Conservation (phyloP, 352 stramenopile genomes). For the Globisporangium ultimum region DNA sequence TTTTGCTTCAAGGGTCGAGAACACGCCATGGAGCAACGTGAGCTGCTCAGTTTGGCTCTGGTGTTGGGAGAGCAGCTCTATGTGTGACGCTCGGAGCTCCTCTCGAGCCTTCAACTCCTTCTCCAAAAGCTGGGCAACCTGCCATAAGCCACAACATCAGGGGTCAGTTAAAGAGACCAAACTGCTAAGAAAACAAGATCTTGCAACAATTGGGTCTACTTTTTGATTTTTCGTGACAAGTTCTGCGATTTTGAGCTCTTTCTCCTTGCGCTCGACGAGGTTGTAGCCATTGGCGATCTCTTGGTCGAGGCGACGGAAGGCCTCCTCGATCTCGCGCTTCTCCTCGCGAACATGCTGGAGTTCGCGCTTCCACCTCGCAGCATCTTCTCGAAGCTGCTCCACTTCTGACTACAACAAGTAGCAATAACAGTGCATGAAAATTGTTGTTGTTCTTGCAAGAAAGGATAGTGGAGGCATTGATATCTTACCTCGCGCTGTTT, state of each 20-base stretch:
- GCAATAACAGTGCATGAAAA: background rate
- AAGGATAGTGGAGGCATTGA: background rate
- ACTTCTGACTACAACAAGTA: constrained; percentile 15
- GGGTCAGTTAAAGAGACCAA: too few relatives aligned
- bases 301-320: constrained; percentile 49
- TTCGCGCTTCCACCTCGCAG: constrained; percentile 24
- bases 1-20: constrained; percentile 37
- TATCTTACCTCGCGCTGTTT: constrained; percentile 20
- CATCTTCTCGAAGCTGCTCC: constrained; percentile 21
- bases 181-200: background rate
- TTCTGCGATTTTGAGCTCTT: constrained; percentile 57
- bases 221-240: constrained; percentile 60
- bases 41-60: constrained; percentile 31
- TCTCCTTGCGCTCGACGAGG: constrained; percentile 54
- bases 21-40: constrained; percentile 31
- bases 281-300: constrained; percentile 55
- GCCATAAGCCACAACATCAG: background rate
- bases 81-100: constrained; percentile 25
- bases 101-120: constrained; percentile 41
- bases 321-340: constrained; percentile 37
- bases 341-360: constrained; percentile 34
- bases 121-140: constrained; percentile 53
- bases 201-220: constrained; percentile 11
- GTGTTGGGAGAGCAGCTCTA: constrained; percentile 24
- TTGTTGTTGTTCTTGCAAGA: background rate